A percentile compares a stretch with the other conserved stretches of the same genome.
phyloP scores from a whole-genome alignment of 78 protist species.

The Bigelowiella natans region DNA sequence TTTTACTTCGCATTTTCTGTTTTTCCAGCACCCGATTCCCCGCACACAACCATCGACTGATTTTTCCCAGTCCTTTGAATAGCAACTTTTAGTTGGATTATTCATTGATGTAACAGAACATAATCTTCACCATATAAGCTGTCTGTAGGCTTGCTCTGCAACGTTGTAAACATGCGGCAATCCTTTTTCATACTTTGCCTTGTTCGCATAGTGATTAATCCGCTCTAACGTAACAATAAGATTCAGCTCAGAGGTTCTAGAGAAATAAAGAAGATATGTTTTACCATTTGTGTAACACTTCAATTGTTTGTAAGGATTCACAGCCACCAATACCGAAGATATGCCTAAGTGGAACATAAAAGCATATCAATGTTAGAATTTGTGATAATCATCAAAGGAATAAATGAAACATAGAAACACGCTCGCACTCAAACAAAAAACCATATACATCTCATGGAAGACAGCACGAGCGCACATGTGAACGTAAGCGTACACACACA shows the following conservation, averaged over 20 bases:
- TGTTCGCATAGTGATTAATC: background rate
- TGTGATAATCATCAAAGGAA: too few species aligned
- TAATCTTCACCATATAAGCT: background rate
- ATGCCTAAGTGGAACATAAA: too few species aligned
- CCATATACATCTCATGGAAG: too few species aligned
- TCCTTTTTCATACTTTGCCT: background rate
- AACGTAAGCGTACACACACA: too few species aligned
- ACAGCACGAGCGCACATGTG: too few species aligned
- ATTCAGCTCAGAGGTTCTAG: too few species aligned
- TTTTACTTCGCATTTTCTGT: background rate
- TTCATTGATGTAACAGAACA: background rate
- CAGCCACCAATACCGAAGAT: background rate
- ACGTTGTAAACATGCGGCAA: background rate
- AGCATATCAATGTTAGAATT: too few species aligned
- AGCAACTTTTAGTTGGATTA: background rate
- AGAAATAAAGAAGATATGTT: too few species aligned
- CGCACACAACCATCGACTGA: constrained; percentile 19
- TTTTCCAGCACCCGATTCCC: constrained; percentile 17
- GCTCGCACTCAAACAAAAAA: too few species aligned
- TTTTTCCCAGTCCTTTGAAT: background rate
- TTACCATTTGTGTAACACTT: background rate
- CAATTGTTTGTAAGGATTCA: constrained; percentile 1
- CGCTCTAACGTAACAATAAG: too few species aligned
- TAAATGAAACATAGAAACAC: too few species aligned
- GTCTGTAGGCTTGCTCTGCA: background rate